Conservation (phyloP, 169 alveolate species). For the Haemoproteus tartakovskyi region DNA sequence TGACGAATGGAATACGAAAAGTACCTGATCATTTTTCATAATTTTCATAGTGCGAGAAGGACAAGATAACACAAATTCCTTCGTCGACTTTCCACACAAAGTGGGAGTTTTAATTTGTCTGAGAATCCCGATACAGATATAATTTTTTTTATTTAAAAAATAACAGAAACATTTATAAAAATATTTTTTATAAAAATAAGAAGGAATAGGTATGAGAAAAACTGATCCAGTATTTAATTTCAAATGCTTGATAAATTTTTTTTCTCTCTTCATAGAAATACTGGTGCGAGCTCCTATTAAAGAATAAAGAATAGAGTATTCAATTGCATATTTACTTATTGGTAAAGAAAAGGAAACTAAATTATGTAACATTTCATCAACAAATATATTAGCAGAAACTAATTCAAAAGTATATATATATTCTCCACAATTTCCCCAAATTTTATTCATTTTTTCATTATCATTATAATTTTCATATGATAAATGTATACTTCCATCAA, state of each 20-base stretch:
- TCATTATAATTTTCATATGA: conserved; percentile 71
- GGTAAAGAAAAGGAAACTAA: conserved; percentile 76
- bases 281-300: conserved; percentile 54
- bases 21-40: conserved; percentile 50
- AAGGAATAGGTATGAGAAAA: conserved; percentile 28
- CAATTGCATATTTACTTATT: conserved; percentile 71
- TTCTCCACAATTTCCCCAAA: conserved; percentile 80
- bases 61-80: conserved; percentile 28
- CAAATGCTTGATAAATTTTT: conserved; percentile 32
- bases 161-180: conserved; percentile 55
- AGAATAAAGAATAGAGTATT: conserved; percentile 68
- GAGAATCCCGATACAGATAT: conserved; percentile 47
- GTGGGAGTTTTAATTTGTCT: conserved; percentile 43
- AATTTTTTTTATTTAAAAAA: conserved; percentile 35
- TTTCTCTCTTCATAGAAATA: conserved; percentile 36
- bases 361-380: conserved; percentile 80
- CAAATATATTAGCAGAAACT: conserved; percentile 78
- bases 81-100: conserved; percentile 18
- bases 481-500: conserved; percentile 75
- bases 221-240: conserved; percentile 50
- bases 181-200: conserved; percentile 49
- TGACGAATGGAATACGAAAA: no score
- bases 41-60: conserved; percentile 60
- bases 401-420: conserved; percentile 76
- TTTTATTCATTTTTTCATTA: conserved; percentile 72